Conservation (phyloP, 352 stramenopile genomes). For the Lagenidium sp. region DNA sequence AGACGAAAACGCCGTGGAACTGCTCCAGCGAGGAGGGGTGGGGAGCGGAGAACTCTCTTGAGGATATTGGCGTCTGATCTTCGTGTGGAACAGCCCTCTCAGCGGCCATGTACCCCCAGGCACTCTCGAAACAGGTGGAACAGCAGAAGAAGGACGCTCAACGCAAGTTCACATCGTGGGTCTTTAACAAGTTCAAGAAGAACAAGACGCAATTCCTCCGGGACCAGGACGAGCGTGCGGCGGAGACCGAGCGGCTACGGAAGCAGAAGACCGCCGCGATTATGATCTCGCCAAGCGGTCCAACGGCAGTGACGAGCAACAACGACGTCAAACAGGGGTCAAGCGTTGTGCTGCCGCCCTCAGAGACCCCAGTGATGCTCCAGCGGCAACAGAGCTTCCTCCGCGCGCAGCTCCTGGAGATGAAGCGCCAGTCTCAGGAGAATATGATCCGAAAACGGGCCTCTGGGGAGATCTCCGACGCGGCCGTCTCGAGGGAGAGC, state of each 20-base stretch:
- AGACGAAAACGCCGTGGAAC: no score
- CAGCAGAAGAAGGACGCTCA: slow-evolving; percentile 50
- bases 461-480: slow-evolving; percentile 16
- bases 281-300: slow-evolving; percentile 21
- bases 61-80: no score
- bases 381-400: slow-evolving; percentile 61
- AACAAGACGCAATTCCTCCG: slow-evolving; percentile 41
- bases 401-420: slow-evolving; percentile 57
- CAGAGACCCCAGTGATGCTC: no score
- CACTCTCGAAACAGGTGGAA: slow-evolving; percentile 40
- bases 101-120: slow-evolving; percentile 3
- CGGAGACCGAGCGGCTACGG: slow-evolving; percentile 22
- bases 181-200: slow-evolving; percentile 60
- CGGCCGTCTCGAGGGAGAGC: slow-evolving; percentile 12
- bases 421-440: slow-evolving; percentile 67
- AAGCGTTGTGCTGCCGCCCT: no score
- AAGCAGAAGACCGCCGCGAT: slow-evolving; percentile 24
- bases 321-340: slow-evolving; percentile 3
- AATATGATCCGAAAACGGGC: slow-evolving; percentile 25
- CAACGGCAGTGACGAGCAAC: slow-evolving; percentile 18
- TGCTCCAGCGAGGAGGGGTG: no score
- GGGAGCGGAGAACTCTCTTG: no score
- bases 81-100: no score
- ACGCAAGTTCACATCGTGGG: slow-evolving; percentile 54
- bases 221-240: slow-evolving; percentile 44